Evolutionary conservation across 2,329 filamentous ascomycete species (phyloP), one percentile per base, ranked within the genome.

Genomic region (Aspergillus candidus): DNA sequence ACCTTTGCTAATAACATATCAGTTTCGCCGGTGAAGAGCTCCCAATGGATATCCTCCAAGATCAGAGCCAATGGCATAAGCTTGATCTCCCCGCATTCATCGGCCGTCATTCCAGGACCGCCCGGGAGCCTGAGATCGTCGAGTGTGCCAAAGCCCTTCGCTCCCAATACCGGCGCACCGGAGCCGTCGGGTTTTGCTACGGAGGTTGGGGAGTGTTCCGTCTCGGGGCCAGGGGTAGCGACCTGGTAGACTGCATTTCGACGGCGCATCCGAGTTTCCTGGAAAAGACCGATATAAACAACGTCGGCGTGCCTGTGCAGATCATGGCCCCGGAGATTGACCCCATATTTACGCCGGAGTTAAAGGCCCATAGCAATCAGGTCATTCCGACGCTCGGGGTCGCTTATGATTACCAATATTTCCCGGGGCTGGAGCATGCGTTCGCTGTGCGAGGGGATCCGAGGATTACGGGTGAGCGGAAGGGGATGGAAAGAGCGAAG

Each of bases 321-420:
- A 59, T 78, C 4, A 52, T 79, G 6, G 73, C 74, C 2, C 74
- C 76, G 0, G 74, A 80, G 59, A 37, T 59, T 27, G 77, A 80
- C 54, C 41, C 32, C 0, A 41, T 54, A 13, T 78, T 65, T 52
- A 63, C 69, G 2, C 41, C 57, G 0, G 75, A 77, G 57, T 40
- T 78, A 39, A 79, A 78, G 61, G 37, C 44, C 35, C 59, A 70
- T 53, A 60, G 66, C 0, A 68, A 73, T 48, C 51, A 62, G 40
- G 65, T 61, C 7, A 46, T 78, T 32, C 63, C 57, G 17, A 61
- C 53, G 38, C 37, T 65, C 11, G 64, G 62, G 1, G 43, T 76
- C 6, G 54, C 65, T 11, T 77, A 71, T 48, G 72, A 76, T 39
- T 79, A 76, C 57, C 67, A 71, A 49, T 66, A 76, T 53, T 78